Conservation (phyloP, 257 asterid species). For the Scutellaria minor region DNA sequence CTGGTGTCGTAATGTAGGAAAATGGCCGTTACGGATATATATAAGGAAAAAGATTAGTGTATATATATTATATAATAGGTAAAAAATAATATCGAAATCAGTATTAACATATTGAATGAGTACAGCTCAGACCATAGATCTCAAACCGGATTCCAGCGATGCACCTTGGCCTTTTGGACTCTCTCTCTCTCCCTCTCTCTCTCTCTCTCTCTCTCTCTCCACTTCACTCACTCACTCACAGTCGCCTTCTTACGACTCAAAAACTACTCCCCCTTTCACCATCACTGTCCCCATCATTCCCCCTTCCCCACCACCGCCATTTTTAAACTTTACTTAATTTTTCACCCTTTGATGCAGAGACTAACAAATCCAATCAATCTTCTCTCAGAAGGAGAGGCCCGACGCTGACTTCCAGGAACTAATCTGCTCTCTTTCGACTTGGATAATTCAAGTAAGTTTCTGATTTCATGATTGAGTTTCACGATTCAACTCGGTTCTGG, state of each 20-base stretch:
- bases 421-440: background rate
- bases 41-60: background rate
- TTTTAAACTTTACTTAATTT: slow-evolving; percentile 25
- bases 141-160: slow-evolving; percentile 40
- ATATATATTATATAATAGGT: background rate
- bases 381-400: slow-evolving; percentile 20
- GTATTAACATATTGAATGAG: background rate
- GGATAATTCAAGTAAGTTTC: background rate
- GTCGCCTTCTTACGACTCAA: slow-evolving; percentile 23
- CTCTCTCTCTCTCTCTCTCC: slow-evolving; percentile 17
- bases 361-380: slow-evolving; percentile 29
- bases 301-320: slow-evolving; percentile 42
- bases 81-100: background rate
- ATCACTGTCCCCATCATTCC: slow-evolving; percentile 38
- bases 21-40: slow-evolving; percentile 18
- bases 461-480: slow-evolving; percentile 22
- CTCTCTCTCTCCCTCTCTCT: slow-evolving; percentile 10
- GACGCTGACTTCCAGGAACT: slow-evolving; percentile 32
- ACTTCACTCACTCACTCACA: slow-evolving; percentile 23
- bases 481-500: slow-evolving; percentile 25
- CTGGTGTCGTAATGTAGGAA: background rate
- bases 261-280: slow-evolving; percentile 26
- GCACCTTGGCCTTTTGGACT: slow-evolving; percentile 27
- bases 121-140: slow-evolving; percentile 33
- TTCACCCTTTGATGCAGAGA: background rate